Percentiles rank a stretch among this genome's conserved stretches.
phyloP scores from a whole-genome alignment of 352 stramenopile genomes.

The Achlya hypogyna region DNA sequence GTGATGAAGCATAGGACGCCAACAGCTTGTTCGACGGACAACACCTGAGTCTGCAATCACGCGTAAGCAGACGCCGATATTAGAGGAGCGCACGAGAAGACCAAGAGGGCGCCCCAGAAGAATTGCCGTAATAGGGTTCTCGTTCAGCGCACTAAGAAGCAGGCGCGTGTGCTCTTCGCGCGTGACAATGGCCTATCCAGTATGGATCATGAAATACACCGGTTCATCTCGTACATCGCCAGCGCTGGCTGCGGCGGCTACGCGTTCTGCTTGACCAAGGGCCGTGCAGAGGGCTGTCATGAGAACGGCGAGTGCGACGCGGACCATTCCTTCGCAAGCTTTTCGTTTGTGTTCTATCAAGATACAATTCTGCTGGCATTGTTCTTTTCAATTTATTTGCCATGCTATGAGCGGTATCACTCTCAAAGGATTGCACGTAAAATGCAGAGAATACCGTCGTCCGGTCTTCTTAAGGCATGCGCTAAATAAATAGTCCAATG shows the following conservation, averaged over 20 bases:
- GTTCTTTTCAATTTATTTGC: background rate
- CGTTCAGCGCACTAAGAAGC: background rate
- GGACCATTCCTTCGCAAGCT: background rate
- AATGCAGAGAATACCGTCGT: too few species aligned
- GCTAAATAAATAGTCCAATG: too few species aligned
- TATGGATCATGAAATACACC: background rate
- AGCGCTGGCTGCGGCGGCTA: background rate
- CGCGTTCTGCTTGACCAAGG: too few species aligned
- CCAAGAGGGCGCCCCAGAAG: background rate
- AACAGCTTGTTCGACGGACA: conserved; percentile 4
- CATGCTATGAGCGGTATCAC: too few species aligned
- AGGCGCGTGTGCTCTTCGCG: background rate
- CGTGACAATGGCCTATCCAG: background rate
- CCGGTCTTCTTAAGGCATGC: too few species aligned
- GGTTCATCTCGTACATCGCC: background rate
- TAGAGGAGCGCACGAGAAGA: background rate
- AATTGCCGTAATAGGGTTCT: background rate
- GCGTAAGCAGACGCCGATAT: background rate
- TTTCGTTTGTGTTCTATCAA: background rate
- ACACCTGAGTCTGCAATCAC: background rate
- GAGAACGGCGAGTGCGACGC: background rate
- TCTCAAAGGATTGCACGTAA: too few species aligned
- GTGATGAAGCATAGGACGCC: background rate
- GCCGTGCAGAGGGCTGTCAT: background rate
- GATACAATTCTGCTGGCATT: background rate